Base-by-base conservation (phyloP, 495 filamentous ascomycete species). In the Viridothelium virens region DNA sequence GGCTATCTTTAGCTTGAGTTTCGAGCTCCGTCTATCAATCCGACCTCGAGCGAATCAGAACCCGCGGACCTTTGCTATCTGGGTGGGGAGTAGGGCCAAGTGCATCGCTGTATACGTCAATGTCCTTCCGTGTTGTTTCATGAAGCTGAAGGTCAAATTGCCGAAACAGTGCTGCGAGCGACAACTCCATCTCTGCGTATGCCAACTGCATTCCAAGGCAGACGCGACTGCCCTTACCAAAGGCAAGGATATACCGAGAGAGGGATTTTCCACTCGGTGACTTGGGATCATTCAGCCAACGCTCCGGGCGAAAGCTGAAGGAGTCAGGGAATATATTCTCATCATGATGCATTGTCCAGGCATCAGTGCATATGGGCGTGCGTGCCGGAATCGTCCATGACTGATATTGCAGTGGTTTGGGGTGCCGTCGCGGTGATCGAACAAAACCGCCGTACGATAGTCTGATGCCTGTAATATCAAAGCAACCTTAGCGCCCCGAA, bases 201-300 rank as follows among this genome's bases (percentile, higher is more conserved):
- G 65, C 78, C 9, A 80, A 72, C 61, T 77, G 72, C 56, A 76
- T 75, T 0, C 77, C 77, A 6, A 78, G 61, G 65, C 76, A 78
- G 10, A 61, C 63, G 7, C 77, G 68, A 2, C 66, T 70, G 0
- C 76, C 77, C 4, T 65, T 66, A 1, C 74, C 70, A 66, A 79
- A 79, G 4, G 70, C 63, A 16, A 72, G 70, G 34, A 77, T 64
- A 61, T 75, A 73, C 31, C 61, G 65, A n/a, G 50, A 34, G 25
- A 72, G 66, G n/a, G 36, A 25, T 31, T 64, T 62, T 18, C 67
- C 56, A 10, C 67, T 63, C 9, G 69, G 65, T 1, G 66, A 72
- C 6, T 31, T 18, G 7, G 53, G 53, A 3, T 31, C 38, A 14
- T 50, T 33, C 0, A 71, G 44, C 67, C 70, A 68, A 2, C 65